A percentile compares a stretch with the other conserved stretches of the same genome.
Evolutionary conservation across 2,329 filamentous ascomycete genomes (phyloP).

Genomic region (Trichophyton benhamiae): DNA sequence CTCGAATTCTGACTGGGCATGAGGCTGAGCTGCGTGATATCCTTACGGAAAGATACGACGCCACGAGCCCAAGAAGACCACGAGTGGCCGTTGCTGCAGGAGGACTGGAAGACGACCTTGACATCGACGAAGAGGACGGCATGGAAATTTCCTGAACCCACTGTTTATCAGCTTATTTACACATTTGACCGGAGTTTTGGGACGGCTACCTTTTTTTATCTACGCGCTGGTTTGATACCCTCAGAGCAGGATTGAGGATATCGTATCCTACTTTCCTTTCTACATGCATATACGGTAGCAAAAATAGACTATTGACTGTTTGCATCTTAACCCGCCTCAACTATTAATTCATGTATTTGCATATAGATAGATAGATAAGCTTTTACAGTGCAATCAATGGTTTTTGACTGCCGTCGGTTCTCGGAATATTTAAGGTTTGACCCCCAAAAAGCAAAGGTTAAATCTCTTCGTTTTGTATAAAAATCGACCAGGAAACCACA

Average conservation of each 20-base stretch:
- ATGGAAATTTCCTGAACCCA: slow-evolving; percentile 30
- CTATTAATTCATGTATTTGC: background rate
- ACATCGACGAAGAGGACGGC: slow-evolving; percentile 37
- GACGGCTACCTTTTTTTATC: background rate
- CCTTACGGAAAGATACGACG: slow-evolving; percentile 7
- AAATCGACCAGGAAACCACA: background rate
- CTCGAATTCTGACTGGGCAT: slow-evolving; percentile 78
- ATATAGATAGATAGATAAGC: background rate
- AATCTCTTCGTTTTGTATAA: background rate
- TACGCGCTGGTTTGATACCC: background rate
- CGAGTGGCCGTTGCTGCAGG: slow-evolving; percentile 15
- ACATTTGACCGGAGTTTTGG: slow-evolving; percentile 2
- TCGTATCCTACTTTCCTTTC: background rate
- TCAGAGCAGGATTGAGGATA: background rate
- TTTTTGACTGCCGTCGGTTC: background rate
- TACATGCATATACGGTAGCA: background rate
- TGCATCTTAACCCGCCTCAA: background rate
- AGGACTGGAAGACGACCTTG: slow-evolving; percentile 28
- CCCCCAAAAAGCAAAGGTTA: background rate
- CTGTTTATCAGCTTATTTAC: background rate
- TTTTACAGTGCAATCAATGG: background rate
- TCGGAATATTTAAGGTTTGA: slow-evolving; percentile 3
- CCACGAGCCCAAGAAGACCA: slow-evolving; percentile 20
- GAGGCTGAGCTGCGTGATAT: slow-evolving; percentile 54
- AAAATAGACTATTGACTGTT: background rate